A percentile compares a stretch with the other conserved stretches of the same genome.
Conservation (phyloP, 2,329 filamentous ascomycete species). For the Talaromyces pinophilus region DNA sequence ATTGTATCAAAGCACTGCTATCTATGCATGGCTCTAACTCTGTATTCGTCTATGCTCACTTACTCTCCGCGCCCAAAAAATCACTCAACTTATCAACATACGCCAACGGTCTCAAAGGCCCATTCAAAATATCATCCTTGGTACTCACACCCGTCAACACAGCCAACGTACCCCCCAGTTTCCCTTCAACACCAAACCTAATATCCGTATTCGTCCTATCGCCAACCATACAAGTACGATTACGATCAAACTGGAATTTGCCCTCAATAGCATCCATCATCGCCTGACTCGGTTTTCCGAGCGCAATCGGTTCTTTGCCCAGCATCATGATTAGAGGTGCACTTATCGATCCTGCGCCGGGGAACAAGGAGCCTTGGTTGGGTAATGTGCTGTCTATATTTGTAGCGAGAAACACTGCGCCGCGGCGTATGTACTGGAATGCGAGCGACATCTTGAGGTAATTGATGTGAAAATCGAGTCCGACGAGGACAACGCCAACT, state of each 20-base stretch:
- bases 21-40: slow-evolving; percentile 16
- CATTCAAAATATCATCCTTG: slow-evolving; percentile 82
- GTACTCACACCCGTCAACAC: slow-evolving; percentile 83
- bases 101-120: slow-evolving; percentile 70
- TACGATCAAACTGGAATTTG: slow-evolving; percentile 85
- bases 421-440: slow-evolving; percentile 77
- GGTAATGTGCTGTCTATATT: slow-evolving; percentile 92
- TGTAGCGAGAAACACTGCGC: slow-evolving; percentile 86
- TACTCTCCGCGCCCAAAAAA: slow-evolving; percentile 50
- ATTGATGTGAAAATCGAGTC: slow-evolving; percentile 91
- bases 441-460: slow-evolving; percentile 87
- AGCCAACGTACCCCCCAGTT: slow-evolving; percentile 84
- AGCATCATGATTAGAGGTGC: slow-evolving; percentile 75
- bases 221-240: slow-evolving; percentile 90
- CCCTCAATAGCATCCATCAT: slow-evolving; percentile 99
- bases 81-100: slow-evolving; percentile 87
- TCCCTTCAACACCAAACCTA: slow-evolving; percentile 87
- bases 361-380: slow-evolving; percentile 78
- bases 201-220: slow-evolving; percentile 95
- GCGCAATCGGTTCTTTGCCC: slow-evolving; percentile 67
- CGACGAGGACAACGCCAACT: slow-evolving; percentile 84
- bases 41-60: slow-evolving; percentile 5
- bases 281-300: slow-evolving; percentile 94
- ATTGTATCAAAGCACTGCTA: slow-evolving; percentile 13
- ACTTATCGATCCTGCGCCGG: slow-evolving; percentile 82